Base-by-base conservation (phyloP, 2,329 filamentous ascomycete genomes). In the Fusarium mundagurra region DNA sequence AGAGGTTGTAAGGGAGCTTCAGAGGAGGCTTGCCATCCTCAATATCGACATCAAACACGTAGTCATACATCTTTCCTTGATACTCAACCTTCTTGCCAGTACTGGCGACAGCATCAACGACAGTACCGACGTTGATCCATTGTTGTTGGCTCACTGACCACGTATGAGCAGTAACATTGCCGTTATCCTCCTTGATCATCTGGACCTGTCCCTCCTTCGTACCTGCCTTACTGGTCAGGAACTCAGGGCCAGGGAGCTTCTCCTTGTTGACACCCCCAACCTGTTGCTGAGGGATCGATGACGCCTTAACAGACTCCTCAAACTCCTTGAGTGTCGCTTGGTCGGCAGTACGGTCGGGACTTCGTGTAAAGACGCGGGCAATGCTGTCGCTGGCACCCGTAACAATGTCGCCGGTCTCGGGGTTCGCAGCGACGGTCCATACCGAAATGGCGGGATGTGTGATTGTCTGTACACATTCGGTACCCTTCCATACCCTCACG, bases 191-290 rank as follows among this genome's bases (percentile, higher is more conserved):
- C 67, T 89, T 90, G 78, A 98, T 96, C 91, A 97, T 97, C 78
- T 97, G 92, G 10, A 98, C 93, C 80, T 99, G 96, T 1, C 96
- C 96, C 74, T 99, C 96, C 83, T 98, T 98, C n/a, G 94, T 96
- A 8, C 96, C 96, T 0, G 91, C 90, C 76, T 95, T 95, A 63
- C 89, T 90, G 62, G 91, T 90, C 14, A 99, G 85, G 77, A 98
- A 98, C 24, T 97, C 94, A 20, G 94, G 94, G 0, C 95, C 94
- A 0, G 96, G 95, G 2, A 98, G 87, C 79, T 96, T 92, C 82
- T 98, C 95, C 82, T 97, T 98, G 83, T 98, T 96, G 82, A 98
- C 91, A 8, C 91, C 90, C 3, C 92, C 92, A 27, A 96, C 85
- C 72, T 96, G 93, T 79, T 98, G 93, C 78, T 96, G 92, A 0